A percentile compares a stretch with the other conserved stretches of the same genome.
phyloP scores from a whole-genome alignment of 371 early-diverging fungal genomes.

The Haplosporangium sp. region DNA sequence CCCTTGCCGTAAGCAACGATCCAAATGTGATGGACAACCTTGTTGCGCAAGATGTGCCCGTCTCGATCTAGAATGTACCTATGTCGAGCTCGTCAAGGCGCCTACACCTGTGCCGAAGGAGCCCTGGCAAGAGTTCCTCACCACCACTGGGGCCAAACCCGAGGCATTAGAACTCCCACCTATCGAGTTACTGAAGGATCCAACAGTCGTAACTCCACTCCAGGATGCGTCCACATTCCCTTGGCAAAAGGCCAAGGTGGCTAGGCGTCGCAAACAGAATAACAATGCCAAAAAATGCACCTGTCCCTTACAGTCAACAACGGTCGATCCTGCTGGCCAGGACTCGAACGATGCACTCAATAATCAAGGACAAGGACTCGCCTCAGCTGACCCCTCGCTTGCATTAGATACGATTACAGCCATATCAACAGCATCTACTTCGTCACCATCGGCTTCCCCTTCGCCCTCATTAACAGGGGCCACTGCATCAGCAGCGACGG shows the following conservation, averaged over 20 bases:
- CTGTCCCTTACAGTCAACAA: constrained; percentile 22
- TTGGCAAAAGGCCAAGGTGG: constrained; percentile 49
- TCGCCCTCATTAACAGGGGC: not conserved
- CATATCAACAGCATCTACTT: constrained; percentile 1
- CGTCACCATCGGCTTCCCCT: not conserved
- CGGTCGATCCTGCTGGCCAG: constrained; percentile 49
- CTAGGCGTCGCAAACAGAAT: constrained; percentile 39
- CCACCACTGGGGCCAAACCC: constrained; percentile 48
- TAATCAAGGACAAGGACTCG: not conserved
- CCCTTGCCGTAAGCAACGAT: constrained; percentile 54
- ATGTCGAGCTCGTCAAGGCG: constrained; percentile 50
- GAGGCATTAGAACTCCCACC: constrained; percentile 36
- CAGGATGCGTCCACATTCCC: constrained; percentile 45
- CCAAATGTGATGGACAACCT: constrained; percentile 54
- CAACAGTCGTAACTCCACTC: constrained; percentile 8
- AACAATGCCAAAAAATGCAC: constrained; percentile 39
- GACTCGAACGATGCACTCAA: constrained; percentile 10
- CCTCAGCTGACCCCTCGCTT: constrained; percentile 1
- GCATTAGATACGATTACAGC: constrained; percentile 5
- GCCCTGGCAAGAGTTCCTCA: constrained; percentile 54
- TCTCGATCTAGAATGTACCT: constrained; percentile 54
- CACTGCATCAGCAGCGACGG: not conserved
- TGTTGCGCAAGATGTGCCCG: constrained; percentile 49
- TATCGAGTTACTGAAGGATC: constrained; percentile 41
- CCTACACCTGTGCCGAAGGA: constrained; percentile 38